Percentiles rank a stretch among this genome's conserved stretches.
Conservation (phyloP, 805 yeast genomes). For the Blastobotrys peoriensis region DNA sequence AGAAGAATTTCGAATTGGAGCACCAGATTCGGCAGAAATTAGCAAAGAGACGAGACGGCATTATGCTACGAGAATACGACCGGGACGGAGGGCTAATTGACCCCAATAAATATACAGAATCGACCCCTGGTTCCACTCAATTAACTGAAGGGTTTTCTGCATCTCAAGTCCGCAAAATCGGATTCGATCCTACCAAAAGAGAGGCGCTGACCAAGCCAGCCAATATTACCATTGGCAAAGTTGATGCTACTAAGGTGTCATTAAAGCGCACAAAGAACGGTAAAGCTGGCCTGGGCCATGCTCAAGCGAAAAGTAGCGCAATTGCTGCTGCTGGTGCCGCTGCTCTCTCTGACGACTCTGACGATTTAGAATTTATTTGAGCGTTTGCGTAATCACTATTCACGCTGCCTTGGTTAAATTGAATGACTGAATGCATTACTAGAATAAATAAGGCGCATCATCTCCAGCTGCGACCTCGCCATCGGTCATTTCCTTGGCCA, state of each 20-base stretch:
- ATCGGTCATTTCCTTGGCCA: conserved; percentile 5
- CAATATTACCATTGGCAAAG: conserved; percentile 24
- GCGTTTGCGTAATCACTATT: no score
- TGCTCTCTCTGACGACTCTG: not conserved
- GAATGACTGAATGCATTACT: no score
- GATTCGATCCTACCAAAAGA: conserved; percentile 28
- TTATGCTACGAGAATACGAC: conserved; percentile 21
- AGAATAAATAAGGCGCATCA: no score
- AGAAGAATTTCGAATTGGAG: conserved; percentile 22
- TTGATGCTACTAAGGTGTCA: conserved; percentile 13
- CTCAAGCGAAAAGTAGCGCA: no score
- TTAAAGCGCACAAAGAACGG: not conserved
- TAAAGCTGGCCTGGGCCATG: no score
- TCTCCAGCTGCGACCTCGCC: not conserved
- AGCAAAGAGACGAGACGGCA: conserved; percentile 22
- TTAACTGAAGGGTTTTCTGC: conserved; percentile 16
- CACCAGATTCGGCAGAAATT: conserved; percentile 33
- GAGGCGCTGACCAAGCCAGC: conserved; percentile 30
- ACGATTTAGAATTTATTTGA: not conserved
- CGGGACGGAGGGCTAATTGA: conserved; percentile 17
- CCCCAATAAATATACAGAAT: conserved; percentile 4
- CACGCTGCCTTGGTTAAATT: no score
- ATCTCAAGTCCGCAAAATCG: conserved; percentile 22
- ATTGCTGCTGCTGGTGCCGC: no score
- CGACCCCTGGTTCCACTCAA: not conserved